Evolutionary conservation across 768 basidiomycete species (phyloP), one percentile per base, ranked within the genome.

Genomic region (Lactarius sanguifluus): DNA sequence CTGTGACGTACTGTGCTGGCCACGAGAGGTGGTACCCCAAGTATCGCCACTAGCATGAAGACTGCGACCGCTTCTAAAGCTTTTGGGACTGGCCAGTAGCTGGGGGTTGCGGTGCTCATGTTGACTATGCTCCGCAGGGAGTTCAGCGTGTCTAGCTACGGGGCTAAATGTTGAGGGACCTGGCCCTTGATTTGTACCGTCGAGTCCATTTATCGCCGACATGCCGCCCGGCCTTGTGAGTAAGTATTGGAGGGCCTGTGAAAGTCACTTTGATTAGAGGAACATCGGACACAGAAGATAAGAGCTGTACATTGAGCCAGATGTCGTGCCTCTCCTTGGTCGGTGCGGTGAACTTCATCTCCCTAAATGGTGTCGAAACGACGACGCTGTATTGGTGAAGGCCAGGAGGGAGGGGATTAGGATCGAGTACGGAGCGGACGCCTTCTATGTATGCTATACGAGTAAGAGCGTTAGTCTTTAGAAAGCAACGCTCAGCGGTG

Each of bases 311-410:
- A 77, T 88, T 91, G 61, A 94, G 80, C 97, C 97, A 99, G 67
- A 98, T 94, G 71, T 98, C 96, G 74, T 99, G 97, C 62, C 96
- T 83, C 70, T 98, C 97, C 75, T 92, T 92, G 9, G 90, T 96
- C 2, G 91, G 90, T 7, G 95, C 95, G n/a, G 97, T 98, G 73
- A 99, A 89, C 80, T 97, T 96, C 87, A 98, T 97, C 78, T 99
- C 97, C 65, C 96, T 84, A 68, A 94, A 91, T 13, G 94, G 91
- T 0, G 96, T 97, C 28, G 92, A 88, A 64, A 99, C 88, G 52
- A 99, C 82, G 30, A 99, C 90, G 68, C 92, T 96, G 77, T 97
- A 92, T 73, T 92, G 91, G 78, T 92, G 86, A 69, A 98, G 78
- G 32, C 95, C 96, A 60, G 95, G 92, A 10, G 96, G 96, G 85